Evolutionary conservation across 768 basidiomycete genomes (phyloP), one percentile per base, ranked within the genome.

Genomic region (Cyathus striatus): DNA sequence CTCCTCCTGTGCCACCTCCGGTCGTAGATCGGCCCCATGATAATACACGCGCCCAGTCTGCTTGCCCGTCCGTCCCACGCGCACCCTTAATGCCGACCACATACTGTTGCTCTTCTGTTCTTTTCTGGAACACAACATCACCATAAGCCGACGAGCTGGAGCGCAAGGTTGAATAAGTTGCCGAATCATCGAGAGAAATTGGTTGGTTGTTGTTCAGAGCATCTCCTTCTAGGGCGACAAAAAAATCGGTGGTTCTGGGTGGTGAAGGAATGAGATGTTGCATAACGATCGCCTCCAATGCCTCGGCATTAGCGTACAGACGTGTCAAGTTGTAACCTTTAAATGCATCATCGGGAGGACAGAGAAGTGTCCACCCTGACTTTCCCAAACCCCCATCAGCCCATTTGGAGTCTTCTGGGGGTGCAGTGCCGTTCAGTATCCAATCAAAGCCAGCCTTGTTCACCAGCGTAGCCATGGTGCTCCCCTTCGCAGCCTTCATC

Each of bases 301-400:
- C 54, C 3, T 77, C 70, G 9, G 62, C 45, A 54, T 90, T 74
- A 21, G 72, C 73, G 48, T 81, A 83, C 18, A 92, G 61, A 45
- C 64, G 60, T 0, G 92, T 92, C 44, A 98, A 62, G 65, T 98
- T 94, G 60, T 86, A 65, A 17, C 76, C 67, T 58, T 91, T 85
- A 75, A 98, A 96, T 0, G 95, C 93, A 45, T 86, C 84, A 55
- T 99, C 96, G 5, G 81, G 79, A 3, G 96, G 96, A 51, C 89
- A 93, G 17, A 99, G 72, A 3, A 99, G 62, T 1, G 92, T 95
- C 84, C 94, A 98, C 3, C 84, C 82, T 6, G 61, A 63, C 20
- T 68, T 72, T 16, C 58, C 55, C n/a, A 75, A 53, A 35, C 64
- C 71, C 43, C 60, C 55, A 13, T 80, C 70, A 4, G 74, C 75